Conservation (phyloP, 768 basidiomycete species). For the Mycena albidolilacea region DNA sequence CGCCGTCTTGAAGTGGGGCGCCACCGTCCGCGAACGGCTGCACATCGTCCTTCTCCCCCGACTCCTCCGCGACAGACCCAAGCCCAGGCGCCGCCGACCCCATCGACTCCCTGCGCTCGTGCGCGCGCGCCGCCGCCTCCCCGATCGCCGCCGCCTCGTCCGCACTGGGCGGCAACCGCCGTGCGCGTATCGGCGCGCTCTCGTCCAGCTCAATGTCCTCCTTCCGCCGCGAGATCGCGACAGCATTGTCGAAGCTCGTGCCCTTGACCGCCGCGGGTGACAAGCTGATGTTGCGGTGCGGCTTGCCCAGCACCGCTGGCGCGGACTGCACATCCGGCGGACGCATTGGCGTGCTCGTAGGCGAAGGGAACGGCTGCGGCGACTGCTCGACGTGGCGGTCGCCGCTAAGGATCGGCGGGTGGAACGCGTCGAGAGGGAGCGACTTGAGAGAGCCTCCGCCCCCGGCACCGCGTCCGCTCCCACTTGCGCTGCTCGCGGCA, state of each 20-base stretch:
- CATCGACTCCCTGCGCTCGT: not conserved
- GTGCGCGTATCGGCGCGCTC: conserved; percentile 45
- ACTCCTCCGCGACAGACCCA: conserved; percentile 31
- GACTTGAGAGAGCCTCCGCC: not conserved
- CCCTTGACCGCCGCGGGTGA: conserved; percentile 43
- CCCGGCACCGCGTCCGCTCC: not conserved
- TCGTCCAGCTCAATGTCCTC: conserved; percentile 49
- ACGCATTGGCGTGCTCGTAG: not conserved
- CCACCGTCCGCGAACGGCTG: conserved; percentile 40
- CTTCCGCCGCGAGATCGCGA: not conserved
- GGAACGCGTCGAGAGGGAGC: not conserved
- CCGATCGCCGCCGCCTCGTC: not conserved
- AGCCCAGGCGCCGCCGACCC: conserved; percentile 12
- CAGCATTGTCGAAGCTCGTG: conserved; percentile 50
- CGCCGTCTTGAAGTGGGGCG: conserved; percentile 33
- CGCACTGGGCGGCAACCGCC: conserved; percentile 22
- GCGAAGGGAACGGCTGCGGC: not conserved
- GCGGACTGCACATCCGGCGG: conserved; percentile 57
- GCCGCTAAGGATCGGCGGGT: not conserved
- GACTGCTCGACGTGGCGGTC: not conserved
- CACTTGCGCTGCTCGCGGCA: not conserved
- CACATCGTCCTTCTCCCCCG: conserved; percentile 12
- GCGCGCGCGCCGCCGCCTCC: not conserved
- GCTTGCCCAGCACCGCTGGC: conserved; percentile 65
- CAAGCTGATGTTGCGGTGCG: conserved; percentile 49